phyloP scores from a whole-genome alignment of 495 filamentous ascomycete genomes.

The Hypomontagnella submonticulosa region DNA sequence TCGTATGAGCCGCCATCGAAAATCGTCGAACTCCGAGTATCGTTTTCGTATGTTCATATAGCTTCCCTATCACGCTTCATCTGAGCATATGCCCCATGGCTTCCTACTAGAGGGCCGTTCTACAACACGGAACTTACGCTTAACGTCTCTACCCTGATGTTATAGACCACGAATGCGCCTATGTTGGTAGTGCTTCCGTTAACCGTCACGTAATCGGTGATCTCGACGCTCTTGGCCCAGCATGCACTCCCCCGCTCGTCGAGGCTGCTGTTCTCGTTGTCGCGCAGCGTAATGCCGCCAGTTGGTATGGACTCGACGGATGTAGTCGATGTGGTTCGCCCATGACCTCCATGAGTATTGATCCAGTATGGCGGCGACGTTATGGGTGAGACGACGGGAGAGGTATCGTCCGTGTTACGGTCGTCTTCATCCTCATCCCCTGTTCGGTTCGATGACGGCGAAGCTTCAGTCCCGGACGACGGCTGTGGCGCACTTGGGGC shows the following conservation, averaged over 20 bases:
- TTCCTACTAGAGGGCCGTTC: background rate
- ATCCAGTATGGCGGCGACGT: constrained; percentile 41
- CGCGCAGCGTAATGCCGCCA: constrained; percentile 63
- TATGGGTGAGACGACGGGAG: constrained; percentile 22
- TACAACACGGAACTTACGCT: constrained; percentile 48
- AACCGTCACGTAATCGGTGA: constrained; percentile 62
- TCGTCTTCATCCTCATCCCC: background rate
- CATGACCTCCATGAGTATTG: constrained; percentile 28
- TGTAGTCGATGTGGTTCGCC: constrained; percentile 51
- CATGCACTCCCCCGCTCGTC: constrained; percentile 63
- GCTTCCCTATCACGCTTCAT: constrained; percentile 53
- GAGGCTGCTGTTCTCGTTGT: constrained; percentile 60
- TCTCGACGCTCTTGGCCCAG: constrained; percentile 66
- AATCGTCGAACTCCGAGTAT: constrained; percentile 68
- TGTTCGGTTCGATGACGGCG: background rate
- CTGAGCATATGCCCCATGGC: background rate
- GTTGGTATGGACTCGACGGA: constrained; percentile 59
- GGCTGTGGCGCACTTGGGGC: constrained; percentile 16
- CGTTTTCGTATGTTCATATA: constrained; percentile 66
- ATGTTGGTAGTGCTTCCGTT: constrained; percentile 63
- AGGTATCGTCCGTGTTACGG: background rate
- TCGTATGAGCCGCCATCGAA: constrained; percentile 59
- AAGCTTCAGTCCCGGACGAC: background rate
- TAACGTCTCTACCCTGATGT: constrained; percentile 64
- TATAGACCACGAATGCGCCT: constrained; percentile 68